phyloP scores from a whole-genome alignment of 202 grass and related monocot species.

The Schoenoplectus tabernaemontani region DNA sequence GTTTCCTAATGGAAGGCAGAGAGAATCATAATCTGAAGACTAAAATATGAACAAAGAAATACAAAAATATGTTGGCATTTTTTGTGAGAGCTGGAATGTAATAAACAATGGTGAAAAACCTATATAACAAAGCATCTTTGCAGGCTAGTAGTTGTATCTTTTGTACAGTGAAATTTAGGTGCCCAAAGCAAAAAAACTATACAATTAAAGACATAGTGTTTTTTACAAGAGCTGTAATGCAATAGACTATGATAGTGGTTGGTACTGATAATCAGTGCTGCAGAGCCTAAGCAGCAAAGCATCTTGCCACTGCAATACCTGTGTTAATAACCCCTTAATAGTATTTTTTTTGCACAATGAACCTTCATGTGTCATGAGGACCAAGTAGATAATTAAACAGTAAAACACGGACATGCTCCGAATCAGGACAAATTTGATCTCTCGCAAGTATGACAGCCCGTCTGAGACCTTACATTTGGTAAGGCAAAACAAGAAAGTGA shows the following conservation, averaged over 20 bases:
- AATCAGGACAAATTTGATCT: not conserved
- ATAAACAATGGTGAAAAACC: not conserved
- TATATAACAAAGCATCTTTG: not conserved
- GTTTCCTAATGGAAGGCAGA: not conserved
- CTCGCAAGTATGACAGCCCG: not conserved
- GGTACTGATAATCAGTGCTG: not conserved
- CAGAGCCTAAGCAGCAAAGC: not conserved
- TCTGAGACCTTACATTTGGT: not conserved
- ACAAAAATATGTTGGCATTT: not conserved
- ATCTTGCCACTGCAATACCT: not conserved
- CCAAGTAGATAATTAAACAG: not conserved
- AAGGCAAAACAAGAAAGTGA: not conserved
- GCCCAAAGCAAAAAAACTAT: not conserved
- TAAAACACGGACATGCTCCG: not conserved
- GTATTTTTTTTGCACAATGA: not conserved
- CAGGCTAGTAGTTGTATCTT: not conserved
- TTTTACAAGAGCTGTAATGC: not conserved
- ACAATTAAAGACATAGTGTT: not conserved
- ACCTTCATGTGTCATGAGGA: not conserved
- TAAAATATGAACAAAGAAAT: not conserved
- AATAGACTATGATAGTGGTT: not conserved
- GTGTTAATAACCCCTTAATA: not conserved
- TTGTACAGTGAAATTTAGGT: not conserved
- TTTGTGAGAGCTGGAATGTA: not conserved
- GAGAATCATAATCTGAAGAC: not conserved